These are phyloP conservation scores for Agrocybe pediades DNA, from an alignment of 768 basidiomycete genomes.

Conservation along the genomic window DNA sequence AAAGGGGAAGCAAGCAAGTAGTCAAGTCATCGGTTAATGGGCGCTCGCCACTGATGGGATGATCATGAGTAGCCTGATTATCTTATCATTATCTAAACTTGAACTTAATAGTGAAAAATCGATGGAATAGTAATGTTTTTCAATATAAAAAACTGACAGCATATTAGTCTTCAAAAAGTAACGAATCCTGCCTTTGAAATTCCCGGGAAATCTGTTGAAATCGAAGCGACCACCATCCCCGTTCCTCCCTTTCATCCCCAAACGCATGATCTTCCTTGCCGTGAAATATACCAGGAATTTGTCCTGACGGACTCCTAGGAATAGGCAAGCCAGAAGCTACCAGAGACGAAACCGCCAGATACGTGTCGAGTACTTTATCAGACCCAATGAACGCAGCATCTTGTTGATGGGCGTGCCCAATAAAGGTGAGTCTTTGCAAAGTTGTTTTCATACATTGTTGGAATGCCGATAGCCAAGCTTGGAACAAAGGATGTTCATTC, in stretches of 20 bases:
- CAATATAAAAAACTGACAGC: conserved; percentile 5
- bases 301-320: conserved; percentile 75
- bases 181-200: conserved; percentile 38
- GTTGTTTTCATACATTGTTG: conserved; percentile 53
- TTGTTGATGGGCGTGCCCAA: conserved; percentile 17
- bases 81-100: background rate
- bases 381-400: conserved; percentile 21
- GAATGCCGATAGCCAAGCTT: conserved; percentile 55
- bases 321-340: conserved; percentile 52
- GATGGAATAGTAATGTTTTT: background rate
- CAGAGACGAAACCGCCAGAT: conserved; percentile 36
- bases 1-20: too few species aligned
- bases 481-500: conserved; percentile 5
- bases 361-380: conserved; percentile 28
- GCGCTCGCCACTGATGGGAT: too few species aligned
- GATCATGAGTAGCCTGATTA: too few species aligned
- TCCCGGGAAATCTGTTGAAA: conserved; percentile 43
- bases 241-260: conserved; percentile 27
- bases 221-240: conserved; percentile 30
- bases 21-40: too few species aligned
- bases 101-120: background rate
- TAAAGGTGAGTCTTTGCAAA: conserved; percentile 35
- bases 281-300: conserved; percentile 34
- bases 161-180: conserved; percentile 19
- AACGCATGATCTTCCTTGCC: conserved; percentile 6